Conservation (phyloP, 345 rosid genomes). For the Heritiera littoralis region DNA sequence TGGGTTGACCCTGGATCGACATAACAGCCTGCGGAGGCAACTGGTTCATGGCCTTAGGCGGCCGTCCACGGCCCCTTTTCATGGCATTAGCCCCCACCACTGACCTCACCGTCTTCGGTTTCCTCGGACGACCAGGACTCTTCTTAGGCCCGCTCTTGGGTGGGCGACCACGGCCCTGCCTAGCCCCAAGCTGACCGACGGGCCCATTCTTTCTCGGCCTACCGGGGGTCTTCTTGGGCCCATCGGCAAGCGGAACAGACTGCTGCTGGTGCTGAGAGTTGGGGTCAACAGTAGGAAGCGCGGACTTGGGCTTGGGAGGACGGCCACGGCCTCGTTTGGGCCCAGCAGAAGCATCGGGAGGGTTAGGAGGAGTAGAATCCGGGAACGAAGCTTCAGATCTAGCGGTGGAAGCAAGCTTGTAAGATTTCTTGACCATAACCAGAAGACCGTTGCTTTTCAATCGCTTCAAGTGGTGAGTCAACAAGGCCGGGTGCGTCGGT, state of each 20-base stretch:
- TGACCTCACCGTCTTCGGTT: slow-evolving; percentile 32
- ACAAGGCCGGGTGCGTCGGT: slow-evolving; percentile 47
- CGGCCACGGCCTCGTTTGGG: slow-evolving; percentile 66
- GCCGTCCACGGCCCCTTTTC: slow-evolving; percentile 40
- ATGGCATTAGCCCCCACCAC: slow-evolving; percentile 25
- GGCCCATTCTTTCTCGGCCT: slow-evolving; percentile 49
- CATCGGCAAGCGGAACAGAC: not conserved
- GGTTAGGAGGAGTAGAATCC: slow-evolving; percentile 18
- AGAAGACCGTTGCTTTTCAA: slow-evolving; percentile 58
- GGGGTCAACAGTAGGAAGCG: not conserved
- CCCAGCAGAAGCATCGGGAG: slow-evolving; percentile 32
- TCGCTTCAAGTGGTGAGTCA: slow-evolving; percentile 61
- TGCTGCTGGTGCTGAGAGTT: not conserved
- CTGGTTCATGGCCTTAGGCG: slow-evolving; percentile 27
- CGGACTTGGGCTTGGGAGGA: slow-evolving; percentile 51
- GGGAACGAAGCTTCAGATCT: slow-evolving; percentile 37
- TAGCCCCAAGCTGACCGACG: slow-evolving; percentile 16
- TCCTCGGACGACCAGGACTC: slow-evolving; percentile 47
- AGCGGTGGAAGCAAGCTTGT: slow-evolving; percentile 42
- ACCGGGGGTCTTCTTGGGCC: slow-evolving; percentile 39
- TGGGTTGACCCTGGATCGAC: slow-evolving; percentile 25
- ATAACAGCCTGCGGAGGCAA: not conserved
- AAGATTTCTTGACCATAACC: slow-evolving; percentile 61
- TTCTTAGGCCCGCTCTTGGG: slow-evolving; percentile 37
- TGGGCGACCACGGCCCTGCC: slow-evolving; percentile 49